Percentiles rank a stretch among this genome's conserved stretches.
phyloP scores from a whole-genome alignment of 805 yeast genomes.

The Peterozyma toletana region DNA sequence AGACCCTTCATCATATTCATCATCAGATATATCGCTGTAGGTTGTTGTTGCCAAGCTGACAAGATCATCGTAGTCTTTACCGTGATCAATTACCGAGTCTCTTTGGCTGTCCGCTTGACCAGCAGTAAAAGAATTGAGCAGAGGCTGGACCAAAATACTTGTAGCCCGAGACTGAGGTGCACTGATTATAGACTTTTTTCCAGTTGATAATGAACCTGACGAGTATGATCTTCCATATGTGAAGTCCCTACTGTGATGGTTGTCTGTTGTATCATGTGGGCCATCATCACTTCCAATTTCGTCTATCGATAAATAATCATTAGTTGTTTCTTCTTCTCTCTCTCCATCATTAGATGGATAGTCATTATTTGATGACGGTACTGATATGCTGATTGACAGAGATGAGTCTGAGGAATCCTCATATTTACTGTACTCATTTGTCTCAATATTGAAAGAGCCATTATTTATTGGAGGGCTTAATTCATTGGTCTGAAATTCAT shows the following conservation, averaged over 20 bases:
- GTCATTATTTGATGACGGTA: too few species aligned
- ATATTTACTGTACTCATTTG: too few species aligned
- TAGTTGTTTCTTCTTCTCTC: too few species aligned
- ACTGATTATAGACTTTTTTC: constrained; percentile 20
- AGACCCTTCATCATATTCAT: constrained; percentile 17
- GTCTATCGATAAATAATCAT: too few species aligned
- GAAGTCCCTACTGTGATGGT: neutral
- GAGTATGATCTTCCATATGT: neutral
- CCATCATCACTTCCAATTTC: too few species aligned
- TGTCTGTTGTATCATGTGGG: too few species aligned
- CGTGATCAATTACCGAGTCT: neutral
- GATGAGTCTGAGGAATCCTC: too few species aligned
- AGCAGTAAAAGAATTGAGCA: neutral
- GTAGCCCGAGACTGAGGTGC: constrained; percentile 6
- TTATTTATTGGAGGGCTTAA: too few species aligned
- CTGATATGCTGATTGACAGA: too few species aligned
- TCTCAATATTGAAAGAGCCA: too few species aligned
- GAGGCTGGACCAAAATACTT: neutral
- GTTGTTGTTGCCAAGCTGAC: neutral
- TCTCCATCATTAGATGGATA: too few species aligned
- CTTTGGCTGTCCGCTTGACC: constrained; percentile 2
- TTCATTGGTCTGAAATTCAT: too few species aligned
- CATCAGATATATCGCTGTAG: neutral
- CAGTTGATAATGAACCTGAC: constrained; percentile 22
- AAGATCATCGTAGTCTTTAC: neutral